Percentiles rank a stretch among this genome's conserved stretches.
These are phyloP conservation scores for Artemisia tridentata DNA, from an alignment of 129 eudicot genomes.

Conservation along the genomic window DNA sequence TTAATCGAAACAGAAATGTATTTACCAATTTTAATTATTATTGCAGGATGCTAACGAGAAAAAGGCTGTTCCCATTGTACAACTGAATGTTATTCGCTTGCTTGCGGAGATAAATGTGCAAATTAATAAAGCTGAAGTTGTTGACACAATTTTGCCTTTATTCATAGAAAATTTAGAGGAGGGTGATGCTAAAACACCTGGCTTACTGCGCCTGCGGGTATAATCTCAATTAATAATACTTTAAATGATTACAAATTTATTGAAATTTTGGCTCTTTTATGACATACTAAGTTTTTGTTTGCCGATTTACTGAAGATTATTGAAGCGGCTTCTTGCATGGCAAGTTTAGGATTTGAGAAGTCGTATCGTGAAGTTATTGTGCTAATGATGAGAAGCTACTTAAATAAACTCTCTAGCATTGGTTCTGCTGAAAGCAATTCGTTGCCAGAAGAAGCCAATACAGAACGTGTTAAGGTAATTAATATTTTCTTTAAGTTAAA, in stretches of 20 bases:
- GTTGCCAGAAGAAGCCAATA: constrained; percentile 80
- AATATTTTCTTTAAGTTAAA: too few species aligned
- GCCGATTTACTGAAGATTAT: constrained; percentile 78
- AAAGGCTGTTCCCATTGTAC: constrained; percentile 57
- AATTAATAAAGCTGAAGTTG: constrained; percentile 83
- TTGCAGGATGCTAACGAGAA: constrained; percentile 73
- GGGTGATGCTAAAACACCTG: constrained; percentile 95
- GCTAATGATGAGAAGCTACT: constrained; percentile 84
- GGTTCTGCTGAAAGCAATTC: constrained; percentile 89
- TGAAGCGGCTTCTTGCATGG: constrained; percentile 98
- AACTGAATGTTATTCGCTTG: constrained; percentile 76
- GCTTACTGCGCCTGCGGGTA: constrained; percentile 89
- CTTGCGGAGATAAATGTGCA: constrained; percentile 78
- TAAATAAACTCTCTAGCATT: constrained; percentile 68
- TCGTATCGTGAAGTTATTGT: constrained; percentile 97
- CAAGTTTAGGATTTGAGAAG: constrained; percentile 96
- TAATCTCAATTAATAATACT: not conserved
- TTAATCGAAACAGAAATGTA: constrained; percentile 9
- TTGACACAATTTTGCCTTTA: constrained; percentile 80
- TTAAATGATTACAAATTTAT: too few species aligned
- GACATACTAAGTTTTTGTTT: constrained; percentile 42
- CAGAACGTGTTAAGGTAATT: constrained; percentile 92
- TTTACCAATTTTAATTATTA: constrained; percentile 6
- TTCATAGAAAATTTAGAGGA: constrained; percentile 93
- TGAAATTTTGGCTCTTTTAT: not conserved